Percentiles rank a stretch among this genome's conserved stretches.
phyloP scores from a whole-genome alignment of 768 basidiomycete species.

The Megacollybia marginata region DNA sequence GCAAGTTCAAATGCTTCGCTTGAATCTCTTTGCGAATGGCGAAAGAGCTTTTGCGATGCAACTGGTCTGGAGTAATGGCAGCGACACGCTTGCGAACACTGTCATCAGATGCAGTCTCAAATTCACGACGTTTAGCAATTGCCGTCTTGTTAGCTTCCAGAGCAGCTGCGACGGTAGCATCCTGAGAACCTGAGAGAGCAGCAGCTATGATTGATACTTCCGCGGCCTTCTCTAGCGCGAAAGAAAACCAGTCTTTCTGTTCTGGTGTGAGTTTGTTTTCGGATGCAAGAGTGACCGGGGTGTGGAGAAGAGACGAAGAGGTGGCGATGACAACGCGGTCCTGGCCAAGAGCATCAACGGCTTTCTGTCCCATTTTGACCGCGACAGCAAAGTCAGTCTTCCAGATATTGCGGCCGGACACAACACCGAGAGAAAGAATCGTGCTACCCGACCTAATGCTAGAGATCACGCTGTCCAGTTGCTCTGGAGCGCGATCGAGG shows the following conservation, averaged over 20 bases:
- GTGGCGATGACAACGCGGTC: constrained; percentile 91
- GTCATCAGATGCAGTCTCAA: constrained; percentile 90
- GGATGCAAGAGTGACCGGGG: constrained; percentile 88
- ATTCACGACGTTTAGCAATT: constrained; percentile 90
- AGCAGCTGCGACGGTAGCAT: constrained; percentile 57
- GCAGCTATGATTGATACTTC: constrained; percentile 88
- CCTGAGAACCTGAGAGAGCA: constrained; percentile 79
- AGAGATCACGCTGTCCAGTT: constrained; percentile 74
- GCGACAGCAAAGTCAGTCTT: constrained; percentile 89
- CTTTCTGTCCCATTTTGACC: constrained; percentile 77
- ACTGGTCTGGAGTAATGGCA: constrained; percentile 78
- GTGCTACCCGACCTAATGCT: constrained; percentile 81
- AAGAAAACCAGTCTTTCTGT: constrained; percentile 98
- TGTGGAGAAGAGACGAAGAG: constrained; percentile 97
- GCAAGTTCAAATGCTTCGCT: constrained; percentile 80
- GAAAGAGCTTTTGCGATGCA: constrained; percentile 88
- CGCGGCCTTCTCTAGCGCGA: constrained; percentile 90
- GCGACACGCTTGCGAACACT: constrained; percentile 93
- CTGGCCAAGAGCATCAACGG: constrained; percentile 72
- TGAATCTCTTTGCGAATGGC: constrained; percentile 81
- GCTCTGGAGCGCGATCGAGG: constrained; percentile 85
- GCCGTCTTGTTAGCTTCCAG: constrained; percentile 86
- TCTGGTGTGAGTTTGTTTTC: constrained; percentile 86
- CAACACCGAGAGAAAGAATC: constrained; percentile 85
- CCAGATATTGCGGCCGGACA: constrained; percentile 99